Evolutionary conservation across 148 eudicot species (phyloP).

Genomic region (Silene uniflora): DNA sequence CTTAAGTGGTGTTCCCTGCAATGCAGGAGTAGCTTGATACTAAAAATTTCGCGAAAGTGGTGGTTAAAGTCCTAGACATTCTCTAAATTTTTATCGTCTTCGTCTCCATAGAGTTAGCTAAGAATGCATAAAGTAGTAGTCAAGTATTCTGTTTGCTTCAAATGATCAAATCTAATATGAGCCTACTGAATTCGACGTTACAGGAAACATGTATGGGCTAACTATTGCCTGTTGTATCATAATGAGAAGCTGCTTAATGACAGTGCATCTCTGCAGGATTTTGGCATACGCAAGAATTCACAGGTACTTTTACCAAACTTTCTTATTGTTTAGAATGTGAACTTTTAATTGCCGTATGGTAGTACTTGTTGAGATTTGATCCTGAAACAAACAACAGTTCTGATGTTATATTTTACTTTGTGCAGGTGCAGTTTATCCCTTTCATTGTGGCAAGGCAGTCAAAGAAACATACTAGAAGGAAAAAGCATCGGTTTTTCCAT

Average conservation of each 20-base stretch:
- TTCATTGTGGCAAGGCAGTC: slow-evolving; percentile 58
- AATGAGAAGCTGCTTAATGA: slow-evolving; percentile 80
- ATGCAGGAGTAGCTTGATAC: too few relatives aligned
- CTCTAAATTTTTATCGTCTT: too few relatives aligned
- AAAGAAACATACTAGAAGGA: slow-evolving; percentile 62
- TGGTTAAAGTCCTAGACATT: too few relatives aligned
- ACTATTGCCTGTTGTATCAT: slow-evolving; percentile 68
- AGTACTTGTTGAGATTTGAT: background rate
- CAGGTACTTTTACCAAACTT: slow-evolving; percentile 43
- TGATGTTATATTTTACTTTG: background rate
- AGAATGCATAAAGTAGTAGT: too few relatives aligned
- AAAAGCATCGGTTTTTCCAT: slow-evolving; percentile 83
- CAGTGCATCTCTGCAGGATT: slow-evolving; percentile 55
- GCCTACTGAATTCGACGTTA: slow-evolving; percentile 11
- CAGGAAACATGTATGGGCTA: slow-evolving; percentile 97
- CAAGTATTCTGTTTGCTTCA: background rate
- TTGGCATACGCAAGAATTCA: slow-evolving; percentile 76
- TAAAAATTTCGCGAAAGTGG: too few relatives aligned
- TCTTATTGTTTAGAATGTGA: background rate
- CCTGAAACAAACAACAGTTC: background rate
- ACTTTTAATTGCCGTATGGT: background rate
- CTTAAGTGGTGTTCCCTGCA: too few relatives aligned
- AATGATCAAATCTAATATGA: background rate
- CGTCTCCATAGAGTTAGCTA: too few relatives aligned
- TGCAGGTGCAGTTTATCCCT: slow-evolving; percentile 81